Base-by-base conservation (phyloP, 768 basidiomycete species). In the Pholiota molesta region DNA sequence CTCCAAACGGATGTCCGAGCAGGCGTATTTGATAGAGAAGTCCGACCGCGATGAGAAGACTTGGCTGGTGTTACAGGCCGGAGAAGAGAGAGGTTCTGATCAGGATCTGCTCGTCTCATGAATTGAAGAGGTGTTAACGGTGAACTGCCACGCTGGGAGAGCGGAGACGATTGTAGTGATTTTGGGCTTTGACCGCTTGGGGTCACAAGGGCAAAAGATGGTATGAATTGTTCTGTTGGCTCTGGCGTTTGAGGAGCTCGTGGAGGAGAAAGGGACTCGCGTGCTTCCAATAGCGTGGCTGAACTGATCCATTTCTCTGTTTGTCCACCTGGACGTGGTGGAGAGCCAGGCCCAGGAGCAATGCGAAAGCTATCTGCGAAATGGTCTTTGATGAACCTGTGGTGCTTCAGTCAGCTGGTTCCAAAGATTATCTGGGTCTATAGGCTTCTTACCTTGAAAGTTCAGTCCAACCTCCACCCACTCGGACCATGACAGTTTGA, bases 401-500 rank as follows among this genome's bases (percentile, higher is more conserved):
- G 59, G 57, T 31, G 33, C 5, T 28, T 13, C 23, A 19, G 62
- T 56, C 21, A 62, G 14, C 52, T 63, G 64, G 35, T 57, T 68
- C 52, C 52, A 51, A 52, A 35, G 52, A 53, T 21, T 7, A 53
- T 21, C 55, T 53, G 51, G 31, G 26, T 40, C 28, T 39, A 10
- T 37, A 37, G 58, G 26, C 14, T 33, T 39, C 9, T 10, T 72
- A 96, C 95, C 88, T 94, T 19, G 93, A 94, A 56, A 98, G 76
- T 73, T 97, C 95, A 59, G 86, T 79, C 95, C 95, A 98, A 17
- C 96, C 96, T 37, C 96, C 96, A 28, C 95, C 95, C 14, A 97
- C 94, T 62, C 95, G 86, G 47, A 98, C 95, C 95, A 97, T 97
- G 64, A 97, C 95, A 0, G 92, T 95, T 68, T 94, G 91, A 1